Evolutionary conservation across 1,139 yeast genomes (phyloP).

Genomic region (Nakaseomyces delphensis): DNA sequence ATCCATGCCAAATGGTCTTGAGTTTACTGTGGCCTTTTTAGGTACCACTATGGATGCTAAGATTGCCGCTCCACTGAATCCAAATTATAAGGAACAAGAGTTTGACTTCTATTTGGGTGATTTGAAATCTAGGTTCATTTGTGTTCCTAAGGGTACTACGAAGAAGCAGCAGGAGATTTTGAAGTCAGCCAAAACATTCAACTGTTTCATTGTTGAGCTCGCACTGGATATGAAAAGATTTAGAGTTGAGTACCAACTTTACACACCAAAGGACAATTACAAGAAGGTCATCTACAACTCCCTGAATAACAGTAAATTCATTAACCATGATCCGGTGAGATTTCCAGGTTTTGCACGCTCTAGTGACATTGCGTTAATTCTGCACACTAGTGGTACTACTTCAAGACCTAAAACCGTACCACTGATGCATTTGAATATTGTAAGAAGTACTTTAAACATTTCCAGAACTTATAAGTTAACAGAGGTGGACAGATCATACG

Average conservation of each 20-base stretch:
- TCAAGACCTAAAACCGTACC: conserved; percentile 69
- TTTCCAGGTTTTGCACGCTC: conserved; percentile 39
- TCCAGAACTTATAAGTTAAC: conserved; percentile 45
- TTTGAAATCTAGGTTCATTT: conserved; percentile 44
- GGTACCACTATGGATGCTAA: conserved; percentile 46
- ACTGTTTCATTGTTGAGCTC: conserved; percentile 43
- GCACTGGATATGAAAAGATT: conserved; percentile 36
- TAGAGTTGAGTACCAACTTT: conserved; percentile 37
- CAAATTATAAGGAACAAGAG: conserved; percentile 50
- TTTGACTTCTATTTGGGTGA: conserved; percentile 56
- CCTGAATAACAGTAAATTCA: conserved; percentile 24
- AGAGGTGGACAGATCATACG: conserved; percentile 42
- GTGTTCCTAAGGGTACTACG: conserved; percentile 46
- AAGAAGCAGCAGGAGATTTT: conserved; percentile 36
- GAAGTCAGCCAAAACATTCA: conserved; percentile 41
- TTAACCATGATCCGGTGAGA: conserved; percentile 20
- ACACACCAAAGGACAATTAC: conserved; percentile 29
- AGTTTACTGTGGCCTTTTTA: conserved; percentile 45
- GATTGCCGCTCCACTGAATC: conserved; percentile 58
- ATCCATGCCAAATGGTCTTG: conserved; percentile 50
- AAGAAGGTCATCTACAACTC: conserved; percentile 29
- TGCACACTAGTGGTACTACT: conserved; percentile 66
- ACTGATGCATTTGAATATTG: conserved; percentile 50
- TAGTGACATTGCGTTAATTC: conserved; percentile 49
- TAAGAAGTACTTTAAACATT: conserved; percentile 49